Evolutionary conservation across 1,139 yeast genomes (phyloP).

Genomic region (Yamadazyma buinensis): DNA sequence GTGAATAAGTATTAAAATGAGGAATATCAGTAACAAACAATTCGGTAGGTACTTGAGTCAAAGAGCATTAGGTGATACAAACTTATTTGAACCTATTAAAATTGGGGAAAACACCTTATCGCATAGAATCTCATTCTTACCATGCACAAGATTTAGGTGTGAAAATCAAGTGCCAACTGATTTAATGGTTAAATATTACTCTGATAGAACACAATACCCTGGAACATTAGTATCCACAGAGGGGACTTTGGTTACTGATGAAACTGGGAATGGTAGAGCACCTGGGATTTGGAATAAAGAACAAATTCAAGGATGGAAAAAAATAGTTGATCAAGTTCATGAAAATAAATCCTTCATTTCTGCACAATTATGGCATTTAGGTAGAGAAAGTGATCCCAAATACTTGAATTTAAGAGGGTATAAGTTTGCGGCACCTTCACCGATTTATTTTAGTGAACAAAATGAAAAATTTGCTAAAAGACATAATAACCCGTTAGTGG

Average conservation of each 20-base stretch:
- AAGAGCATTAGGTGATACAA: constrained; percentile 4
- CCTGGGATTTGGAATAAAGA: constrained; percentile 55
- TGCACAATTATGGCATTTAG: constrained; percentile 60
- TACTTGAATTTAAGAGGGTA: constrained; percentile 32
- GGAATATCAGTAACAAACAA: too few relatives aligned
- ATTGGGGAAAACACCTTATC: constrained; percentile 36
- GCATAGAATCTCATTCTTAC: constrained; percentile 50
- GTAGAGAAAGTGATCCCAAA: constrained; percentile 48
- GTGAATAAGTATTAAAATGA: too few relatives aligned
- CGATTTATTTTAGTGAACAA: constrained; percentile 20
- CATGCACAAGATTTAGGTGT: constrained; percentile 51
- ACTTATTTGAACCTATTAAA: constrained; percentile 42
- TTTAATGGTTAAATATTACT: constrained; percentile 46
- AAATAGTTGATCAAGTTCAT: constrained; percentile 49
- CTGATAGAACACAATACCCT: constrained; percentile 47
- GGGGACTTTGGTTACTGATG: constrained; percentile 28
- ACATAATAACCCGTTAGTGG: constrained; percentile 34
- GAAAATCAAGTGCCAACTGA: constrained; percentile 43
- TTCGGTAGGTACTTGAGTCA: too few relatives aligned
- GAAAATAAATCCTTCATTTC: constrained; percentile 50
- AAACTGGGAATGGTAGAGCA: constrained; percentile 37
- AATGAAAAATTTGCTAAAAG: constrained; percentile 25
- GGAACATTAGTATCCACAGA: constrained; percentile 31
- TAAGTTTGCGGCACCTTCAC: constrained; percentile 24
- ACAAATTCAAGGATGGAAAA: constrained; percentile 48